Evolutionary conservation across 805 yeast genomes (phyloP).

Genomic region (Cyberlindnera samutprakarnensis): DNA sequence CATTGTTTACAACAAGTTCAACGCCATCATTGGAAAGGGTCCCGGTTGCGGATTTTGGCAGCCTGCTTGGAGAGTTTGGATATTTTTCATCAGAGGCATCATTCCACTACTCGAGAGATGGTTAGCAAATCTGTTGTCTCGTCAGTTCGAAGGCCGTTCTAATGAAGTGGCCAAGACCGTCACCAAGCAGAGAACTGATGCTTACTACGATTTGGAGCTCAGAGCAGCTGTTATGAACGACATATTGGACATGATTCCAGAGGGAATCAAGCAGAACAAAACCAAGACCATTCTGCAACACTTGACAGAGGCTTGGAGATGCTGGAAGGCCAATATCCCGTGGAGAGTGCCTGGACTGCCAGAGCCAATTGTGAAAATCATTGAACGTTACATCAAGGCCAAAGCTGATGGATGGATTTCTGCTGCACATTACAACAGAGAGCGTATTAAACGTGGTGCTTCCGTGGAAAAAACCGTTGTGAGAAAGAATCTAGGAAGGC

Average conservation of each 20-base stretch:
- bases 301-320: slow-evolving; percentile 96
- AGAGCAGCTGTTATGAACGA: slow-evolving; percentile 95
- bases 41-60: slow-evolving; percentile 99
- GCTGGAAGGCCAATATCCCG: slow-evolving; percentile 98
- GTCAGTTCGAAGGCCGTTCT: slow-evolving; percentile 95
- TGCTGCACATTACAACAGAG: slow-evolving; percentile 88
- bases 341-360: slow-evolving; percentile 98
- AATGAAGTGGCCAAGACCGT: slow-evolving; percentile 90
- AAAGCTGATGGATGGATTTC: slow-evolving; percentile 97
- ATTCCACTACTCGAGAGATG: slow-evolving; percentile 90
- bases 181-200: slow-evolving; percentile 92
- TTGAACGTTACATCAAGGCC: slow-evolving; percentile 84
- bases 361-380: slow-evolving; percentile 77
- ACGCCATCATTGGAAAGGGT: slow-evolving; percentile 85
- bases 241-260: slow-evolving; percentile 95
- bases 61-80: slow-evolving; percentile 98
- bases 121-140: slow-evolving; percentile 83
- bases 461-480: slow-evolving; percentile 93
- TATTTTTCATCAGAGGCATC: slow-evolving; percentile 83
- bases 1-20: slow-evolving; percentile 79
- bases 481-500: slow-evolving; percentile 84
- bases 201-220: slow-evolving; percentile 87
- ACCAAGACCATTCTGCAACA: slow-evolving; percentile 87
- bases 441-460: slow-evolving; percentile 80
- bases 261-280: slow-evolving; percentile 80